Evolutionary conservation across 2,329 filamentous ascomycete species (phyloP).

Genomic region (Magnaporthiopsis poae): DNA sequence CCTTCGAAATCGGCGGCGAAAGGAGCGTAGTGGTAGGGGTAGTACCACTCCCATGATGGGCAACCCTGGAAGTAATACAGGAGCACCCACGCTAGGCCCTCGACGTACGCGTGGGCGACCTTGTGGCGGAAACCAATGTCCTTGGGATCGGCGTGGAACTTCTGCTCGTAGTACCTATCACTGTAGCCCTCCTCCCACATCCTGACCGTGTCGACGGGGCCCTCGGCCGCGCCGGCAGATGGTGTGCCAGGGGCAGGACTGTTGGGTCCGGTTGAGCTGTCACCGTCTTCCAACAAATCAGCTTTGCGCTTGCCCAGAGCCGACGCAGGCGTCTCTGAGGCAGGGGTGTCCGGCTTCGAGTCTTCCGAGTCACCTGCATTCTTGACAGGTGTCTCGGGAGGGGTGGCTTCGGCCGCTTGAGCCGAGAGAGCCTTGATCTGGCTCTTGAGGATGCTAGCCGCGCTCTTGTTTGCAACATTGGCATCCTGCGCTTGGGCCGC

Average conservation of each 20-base stretch:
- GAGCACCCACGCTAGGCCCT: conserved; percentile 90
- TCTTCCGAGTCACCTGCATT: conserved; percentile 7
- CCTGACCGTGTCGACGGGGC: conserved; percentile 63
- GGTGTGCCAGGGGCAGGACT: conserved; percentile 35
- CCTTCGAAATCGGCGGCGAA: conserved; percentile 92
- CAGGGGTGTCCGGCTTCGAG: conserved; percentile 14
- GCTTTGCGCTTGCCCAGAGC: conserved; percentile 61
- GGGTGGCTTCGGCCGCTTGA: conserved; percentile 15
- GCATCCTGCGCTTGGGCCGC: conserved; percentile 46
- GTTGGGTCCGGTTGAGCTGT: conserved; percentile 44
- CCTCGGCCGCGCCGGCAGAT: conserved; percentile 23
- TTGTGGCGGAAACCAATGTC: conserved; percentile 80
- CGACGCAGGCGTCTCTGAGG: conserved; percentile 18
- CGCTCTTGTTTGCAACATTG: conserved; percentile 84
- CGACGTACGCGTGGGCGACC: conserved; percentile 83
- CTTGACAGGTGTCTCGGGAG: conserved; percentile 8
- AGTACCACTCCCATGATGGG: conserved; percentile 98
- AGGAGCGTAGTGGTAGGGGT: conserved; percentile 94
- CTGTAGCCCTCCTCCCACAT: conserved; percentile 94
- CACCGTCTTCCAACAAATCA: conserved; percentile 53
- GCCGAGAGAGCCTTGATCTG: conserved; percentile 50
- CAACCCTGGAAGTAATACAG: conserved; percentile 97
- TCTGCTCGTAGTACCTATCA: conserved; percentile 93
- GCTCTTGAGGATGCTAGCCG: conserved; percentile 77
- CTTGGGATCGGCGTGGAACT: conserved; percentile 74